A percentile compares a stretch with the other conserved stretches of the same genome.
Evolutionary conservation across 2,329 filamentous ascomycete species (phyloP).

Genomic region (Aureobasidium uvarum): DNA sequence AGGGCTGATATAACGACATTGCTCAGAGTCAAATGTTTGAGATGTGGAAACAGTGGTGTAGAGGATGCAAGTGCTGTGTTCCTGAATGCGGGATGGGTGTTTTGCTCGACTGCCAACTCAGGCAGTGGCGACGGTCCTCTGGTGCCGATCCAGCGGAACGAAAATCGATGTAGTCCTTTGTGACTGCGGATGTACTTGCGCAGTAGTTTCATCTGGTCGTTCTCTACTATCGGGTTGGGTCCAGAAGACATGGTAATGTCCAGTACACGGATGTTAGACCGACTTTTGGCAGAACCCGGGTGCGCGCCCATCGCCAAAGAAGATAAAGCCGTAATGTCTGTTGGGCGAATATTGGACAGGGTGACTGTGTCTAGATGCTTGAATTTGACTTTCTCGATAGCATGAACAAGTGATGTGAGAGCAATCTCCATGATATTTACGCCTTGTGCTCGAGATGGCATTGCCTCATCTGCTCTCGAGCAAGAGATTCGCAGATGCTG

Average conservation of each 20-base stretch:
- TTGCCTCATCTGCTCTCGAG: conserved; percentile 64
- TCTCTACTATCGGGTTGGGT: conserved; percentile 38
- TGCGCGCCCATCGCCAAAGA: conserved; percentile 70
- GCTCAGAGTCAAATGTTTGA: conserved; percentile 67
- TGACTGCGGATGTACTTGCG: conserved; percentile 77
- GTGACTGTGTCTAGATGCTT: conserved; percentile 66
- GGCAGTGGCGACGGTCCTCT: conserved; percentile 17
- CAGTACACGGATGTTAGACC: conserved; percentile 74
- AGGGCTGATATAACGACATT: conserved; percentile 69
- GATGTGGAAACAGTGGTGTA: conserved; percentile 55
- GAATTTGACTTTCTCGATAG: conserved; percentile 70
- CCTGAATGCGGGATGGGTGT: neutral
- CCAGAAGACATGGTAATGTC: conserved; percentile 65
- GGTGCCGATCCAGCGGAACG: conserved; percentile 64
- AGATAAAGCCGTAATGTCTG: conserved; percentile 73
- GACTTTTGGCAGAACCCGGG: conserved; percentile 68
- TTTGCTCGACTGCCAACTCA: too few species aligned
- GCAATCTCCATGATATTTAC: conserved; percentile 82
- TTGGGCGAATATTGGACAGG: conserved; percentile 70
- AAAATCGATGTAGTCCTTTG: conserved; percentile 64
- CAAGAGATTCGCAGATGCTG: conserved; percentile 74
- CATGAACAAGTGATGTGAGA: conserved; percentile 80
- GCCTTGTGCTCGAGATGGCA: conserved; percentile 57
- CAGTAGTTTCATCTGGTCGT: conserved; percentile 52
- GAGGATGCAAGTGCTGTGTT: neutral